phyloP scores from a whole-genome alignment of 345 rosid species.

The Eucalyptus regnans region DNA sequence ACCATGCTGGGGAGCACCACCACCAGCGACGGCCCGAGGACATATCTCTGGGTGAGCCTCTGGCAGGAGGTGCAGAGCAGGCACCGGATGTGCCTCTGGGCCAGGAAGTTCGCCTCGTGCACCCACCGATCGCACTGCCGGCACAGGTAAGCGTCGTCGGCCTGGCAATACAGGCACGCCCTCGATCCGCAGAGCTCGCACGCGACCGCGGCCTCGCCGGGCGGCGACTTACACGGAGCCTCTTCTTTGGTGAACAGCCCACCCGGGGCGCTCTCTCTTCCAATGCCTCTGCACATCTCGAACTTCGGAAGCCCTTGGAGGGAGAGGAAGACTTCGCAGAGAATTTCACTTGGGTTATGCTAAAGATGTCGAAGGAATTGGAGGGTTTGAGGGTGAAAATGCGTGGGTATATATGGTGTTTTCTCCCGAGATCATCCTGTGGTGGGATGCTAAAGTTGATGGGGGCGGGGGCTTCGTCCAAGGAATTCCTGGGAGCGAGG shows the following conservation, averaged over 20 bases:
- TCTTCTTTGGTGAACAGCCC: not conserved
- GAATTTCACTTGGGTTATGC: not conserved
- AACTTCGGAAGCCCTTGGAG: not conserved
- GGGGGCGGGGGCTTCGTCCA: not conserved
- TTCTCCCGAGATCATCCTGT: not conserved
- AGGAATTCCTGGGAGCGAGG: not conserved
- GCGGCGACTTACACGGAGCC: not conserved
- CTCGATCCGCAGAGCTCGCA: conserved; percentile 60
- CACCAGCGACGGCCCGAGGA: conserved; percentile 35
- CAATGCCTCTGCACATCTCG: not conserved
- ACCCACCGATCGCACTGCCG: conserved; percentile 59
- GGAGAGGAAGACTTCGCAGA: not conserved
- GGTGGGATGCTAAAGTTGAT: not conserved
- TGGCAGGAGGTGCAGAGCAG: conserved; percentile 57
- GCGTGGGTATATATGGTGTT: not conserved
- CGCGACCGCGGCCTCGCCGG: not conserved
- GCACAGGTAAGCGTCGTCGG: conserved; percentile 72
- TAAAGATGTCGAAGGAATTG: not conserved
- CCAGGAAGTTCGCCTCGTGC: conserved; percentile 75
- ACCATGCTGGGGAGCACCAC: conserved; percentile 21
- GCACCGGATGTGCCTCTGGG: conserved; percentile 65
- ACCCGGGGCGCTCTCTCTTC: not conserved
- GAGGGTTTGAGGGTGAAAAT: not conserved
- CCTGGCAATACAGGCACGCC: conserved; percentile 66
- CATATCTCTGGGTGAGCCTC: conserved; percentile 41